Evolutionary conservation across 1,284 basidiomycete genomes (phyloP), one percentile per base, ranked within the genome.

Genomic region (Ustilago cynodontis): DNA sequence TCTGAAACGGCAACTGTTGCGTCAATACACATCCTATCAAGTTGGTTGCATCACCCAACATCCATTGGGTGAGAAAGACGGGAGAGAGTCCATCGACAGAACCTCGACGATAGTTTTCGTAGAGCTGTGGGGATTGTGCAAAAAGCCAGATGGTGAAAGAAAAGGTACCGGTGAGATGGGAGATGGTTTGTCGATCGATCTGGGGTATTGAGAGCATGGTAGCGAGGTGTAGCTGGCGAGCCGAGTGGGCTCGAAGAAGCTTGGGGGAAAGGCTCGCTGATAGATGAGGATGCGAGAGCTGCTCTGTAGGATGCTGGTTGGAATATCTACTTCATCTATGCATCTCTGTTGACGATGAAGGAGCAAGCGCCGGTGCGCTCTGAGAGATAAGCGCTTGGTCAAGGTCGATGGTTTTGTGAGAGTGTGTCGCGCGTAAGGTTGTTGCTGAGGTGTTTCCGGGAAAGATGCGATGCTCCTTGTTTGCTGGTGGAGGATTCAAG

Each of bases 51-150:
- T 86, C 84, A 20, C 83, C 84, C n/a, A 76, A 58, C 71, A 82
- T 83, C 84, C 84, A 86, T 67, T 85, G 83, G 2, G 72, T 64
- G n/a, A 86, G 65, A 53, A 86, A 86, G 54, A 84, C 79, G 41
- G 77, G 65, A 1, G 79, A 82, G 26, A 86, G 74, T 3, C 84
- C 84, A 4, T 82, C 80, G 24, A 84, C 79, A 11, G 77, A 81
- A 8, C 72, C 75, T 14, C 79, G 61, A 4, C 57, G 64, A 57
- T 84, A 82, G 71, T 86, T 86, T 50, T 82, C 74, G 68, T 74
- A 78, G 31, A 86, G 57, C 65, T 86, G 82, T n/a, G 84, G 84
- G 1, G 77, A 73, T 54, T 86, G 84, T 10, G 84, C 84, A 52
- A 85, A 82, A 18, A 86, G 78, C 84, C 84, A 86, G 47, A 85